Conservation (phyloP, 306 rosid species). For the Fagus sylvatica region DNA sequence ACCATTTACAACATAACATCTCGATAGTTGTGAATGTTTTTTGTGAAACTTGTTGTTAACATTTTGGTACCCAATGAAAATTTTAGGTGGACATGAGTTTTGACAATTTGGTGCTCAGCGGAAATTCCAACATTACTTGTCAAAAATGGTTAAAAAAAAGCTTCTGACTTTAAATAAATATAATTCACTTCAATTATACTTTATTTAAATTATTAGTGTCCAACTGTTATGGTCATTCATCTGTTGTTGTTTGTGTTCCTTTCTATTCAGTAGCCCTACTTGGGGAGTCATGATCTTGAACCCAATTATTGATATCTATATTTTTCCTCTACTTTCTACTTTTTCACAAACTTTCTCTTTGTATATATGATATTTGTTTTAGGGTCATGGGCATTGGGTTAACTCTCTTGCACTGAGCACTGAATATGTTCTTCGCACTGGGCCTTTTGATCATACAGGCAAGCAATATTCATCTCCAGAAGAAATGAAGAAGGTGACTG, state of each 20-base stretch:
- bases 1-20: too few species aligned
- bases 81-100: too few species aligned
- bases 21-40: too few species aligned
- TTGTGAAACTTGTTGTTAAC: too few species aligned
- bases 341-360: conserved; percentile 17
- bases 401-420: conserved; percentile 91
- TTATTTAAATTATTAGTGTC: not conserved
- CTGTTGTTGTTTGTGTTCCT: not conserved
- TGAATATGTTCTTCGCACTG: too few species aligned
- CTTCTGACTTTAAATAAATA: not conserved
- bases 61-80: too few species aligned
- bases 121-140: too few species aligned
- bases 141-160: too few species aligned
- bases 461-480: conserved; percentile 77
- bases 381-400: conserved; percentile 98
- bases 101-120: too few species aligned
- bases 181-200: not conserved
- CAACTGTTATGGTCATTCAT: not conserved
- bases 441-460: conserved; percentile 89
- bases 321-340: not conserved
- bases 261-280: not conserved
- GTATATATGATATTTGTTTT: conserved; percentile 31
- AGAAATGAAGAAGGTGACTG: conserved; percentile 78
- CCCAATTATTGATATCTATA: not conserved
- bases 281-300: conserved; percentile 7